Evolutionary conservation across 768 basidiomycete species (phyloP).

Genomic region (Tricholoma matsutake): DNA sequence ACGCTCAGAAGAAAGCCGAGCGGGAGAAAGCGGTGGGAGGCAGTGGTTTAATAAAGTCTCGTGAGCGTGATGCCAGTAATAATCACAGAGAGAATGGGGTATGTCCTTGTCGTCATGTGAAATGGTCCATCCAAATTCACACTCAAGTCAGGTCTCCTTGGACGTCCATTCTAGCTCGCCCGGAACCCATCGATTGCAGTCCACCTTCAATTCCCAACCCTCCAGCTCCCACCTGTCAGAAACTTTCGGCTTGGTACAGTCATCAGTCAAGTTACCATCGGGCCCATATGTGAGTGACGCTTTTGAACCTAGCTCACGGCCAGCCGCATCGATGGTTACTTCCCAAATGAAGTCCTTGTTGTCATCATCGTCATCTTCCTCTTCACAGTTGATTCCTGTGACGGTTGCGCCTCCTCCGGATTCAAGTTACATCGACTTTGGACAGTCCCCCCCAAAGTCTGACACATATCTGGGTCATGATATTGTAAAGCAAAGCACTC

Average conservation of each 20-base stretch:
- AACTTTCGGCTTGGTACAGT: conserved; percentile 14
- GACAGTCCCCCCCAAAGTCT: conserved; percentile 16
- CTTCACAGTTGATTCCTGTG: conserved; percentile 37
- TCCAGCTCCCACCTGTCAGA: conserved; percentile 20
- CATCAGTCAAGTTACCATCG: conserved; percentile 27
- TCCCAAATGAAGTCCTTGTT: conserved; percentile 7
- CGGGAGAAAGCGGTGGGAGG: conserved; percentile 39
- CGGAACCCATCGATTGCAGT: conserved; percentile 3
- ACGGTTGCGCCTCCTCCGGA: conserved; percentile 39
- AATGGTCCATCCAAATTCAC: background rate
- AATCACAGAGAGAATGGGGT: conserved; percentile 42
- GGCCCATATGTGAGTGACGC: conserved; percentile 37
- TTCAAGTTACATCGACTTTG: conserved; percentile 13
- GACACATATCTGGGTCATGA: conserved; percentile 11
- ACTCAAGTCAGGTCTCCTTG: conserved; percentile 11
- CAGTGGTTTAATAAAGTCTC: conserved; percentile 39
- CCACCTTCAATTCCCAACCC: conserved; percentile 13
- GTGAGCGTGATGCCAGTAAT: conserved; percentile 38
- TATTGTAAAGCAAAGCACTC: conserved; percentile 36
- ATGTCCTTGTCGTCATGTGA: conserved; percentile 19
- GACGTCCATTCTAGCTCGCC: conserved; percentile 6
- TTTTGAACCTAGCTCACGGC: conserved; percentile 26
- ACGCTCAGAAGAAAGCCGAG: conserved; percentile 85
- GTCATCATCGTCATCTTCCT: conserved; percentile 20
- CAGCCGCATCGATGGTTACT: conserved; percentile 11